phyloP scores from a whole-genome alignment of 345 rosid genomes.

The Tarenaya hassleriana region DNA sequence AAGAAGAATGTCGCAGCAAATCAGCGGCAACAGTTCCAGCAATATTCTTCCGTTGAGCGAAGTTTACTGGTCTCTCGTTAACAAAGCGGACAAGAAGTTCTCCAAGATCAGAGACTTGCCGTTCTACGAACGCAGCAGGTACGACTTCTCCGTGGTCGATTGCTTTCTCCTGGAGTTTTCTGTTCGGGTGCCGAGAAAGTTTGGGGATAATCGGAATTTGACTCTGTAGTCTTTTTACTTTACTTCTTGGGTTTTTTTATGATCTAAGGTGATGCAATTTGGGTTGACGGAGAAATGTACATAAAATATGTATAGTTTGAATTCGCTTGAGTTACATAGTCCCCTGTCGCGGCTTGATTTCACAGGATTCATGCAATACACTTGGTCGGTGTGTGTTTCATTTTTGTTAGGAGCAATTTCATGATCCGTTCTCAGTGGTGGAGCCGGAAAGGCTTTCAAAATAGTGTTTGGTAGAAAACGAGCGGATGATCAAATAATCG shows the following conservation, averaged over 20 bases:
- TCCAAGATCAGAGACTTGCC: constrained; percentile 98
- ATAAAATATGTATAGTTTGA: too few relatives aligned
- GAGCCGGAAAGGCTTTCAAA: too few relatives aligned
- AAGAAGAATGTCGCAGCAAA: constrained; percentile 46
- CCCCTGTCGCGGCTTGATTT: too few relatives aligned
- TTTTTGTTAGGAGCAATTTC: too few relatives aligned
- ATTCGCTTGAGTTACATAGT: too few relatives aligned
- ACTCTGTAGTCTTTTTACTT: too few relatives aligned
- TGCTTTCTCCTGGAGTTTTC: not conserved
- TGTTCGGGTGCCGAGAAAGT: constrained; percentile 6
- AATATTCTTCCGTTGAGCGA: constrained; percentile 65
- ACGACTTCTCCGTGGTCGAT: not conserved
- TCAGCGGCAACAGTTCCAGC: constrained; percentile 25
- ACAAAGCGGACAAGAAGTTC: constrained; percentile 93
- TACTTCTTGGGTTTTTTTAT: too few relatives aligned
- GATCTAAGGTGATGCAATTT: not conserved
- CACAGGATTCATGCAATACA: too few relatives aligned
- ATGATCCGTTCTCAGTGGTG: too few relatives aligned
- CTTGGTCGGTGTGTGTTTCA: too few relatives aligned
- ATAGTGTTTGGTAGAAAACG: too few relatives aligned
- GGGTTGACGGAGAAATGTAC: too few relatives aligned
- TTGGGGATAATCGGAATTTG: not conserved
- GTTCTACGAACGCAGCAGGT: constrained; percentile 91
- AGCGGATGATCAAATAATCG: not conserved
- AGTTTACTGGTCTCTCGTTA: constrained; percentile 87